Conservation (phyloP, 163 green algal genomes). For the Trebouxia gelatinosa region DNA sequence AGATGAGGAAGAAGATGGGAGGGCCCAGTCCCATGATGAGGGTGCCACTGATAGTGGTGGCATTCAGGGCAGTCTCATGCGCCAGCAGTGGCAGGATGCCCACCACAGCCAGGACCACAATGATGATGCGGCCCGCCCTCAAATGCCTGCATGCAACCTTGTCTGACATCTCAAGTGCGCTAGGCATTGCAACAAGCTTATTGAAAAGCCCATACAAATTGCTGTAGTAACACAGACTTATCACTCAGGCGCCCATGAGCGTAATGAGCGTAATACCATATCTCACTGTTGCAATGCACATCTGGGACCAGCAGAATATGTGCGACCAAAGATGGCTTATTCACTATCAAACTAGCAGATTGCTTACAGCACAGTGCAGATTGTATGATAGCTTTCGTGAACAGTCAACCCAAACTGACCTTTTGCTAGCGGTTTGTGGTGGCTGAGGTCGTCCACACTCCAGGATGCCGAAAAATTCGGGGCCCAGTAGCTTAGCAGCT, state of each 20-base stretch:
- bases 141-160: conserved; percentile 35
- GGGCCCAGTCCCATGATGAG: conserved; percentile 39
- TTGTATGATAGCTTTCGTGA: not conserved
- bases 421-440: conserved; percentile 26
- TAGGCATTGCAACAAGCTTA: not conserved
- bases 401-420: conserved; percentile 15
- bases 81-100: conserved; percentile 37
- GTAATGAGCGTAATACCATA: too few species aligned
- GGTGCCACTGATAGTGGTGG: conserved; percentile 34
- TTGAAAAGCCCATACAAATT: not conserved
- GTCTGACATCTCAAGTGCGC: not conserved
- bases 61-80: conserved; percentile 33
- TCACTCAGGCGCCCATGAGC: too few species aligned
- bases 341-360: too few species aligned
- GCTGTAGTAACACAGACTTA: not conserved
- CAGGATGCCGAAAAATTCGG: conserved; percentile 38
- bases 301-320: too few species aligned
- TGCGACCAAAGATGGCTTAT: too few species aligned
- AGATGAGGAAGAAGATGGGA: conserved; percentile 33
- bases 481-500: conserved; percentile 39
- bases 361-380: too few species aligned
- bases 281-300: too few species aligned
- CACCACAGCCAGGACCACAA: conserved; percentile 32
- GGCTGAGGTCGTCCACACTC: conserved; percentile 30
- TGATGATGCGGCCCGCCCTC: conserved; percentile 27